Evolutionary conservation across 2,329 filamentous ascomycete species (phyloP).

Genomic region (Aspergillus pseudoterreus): DNA sequence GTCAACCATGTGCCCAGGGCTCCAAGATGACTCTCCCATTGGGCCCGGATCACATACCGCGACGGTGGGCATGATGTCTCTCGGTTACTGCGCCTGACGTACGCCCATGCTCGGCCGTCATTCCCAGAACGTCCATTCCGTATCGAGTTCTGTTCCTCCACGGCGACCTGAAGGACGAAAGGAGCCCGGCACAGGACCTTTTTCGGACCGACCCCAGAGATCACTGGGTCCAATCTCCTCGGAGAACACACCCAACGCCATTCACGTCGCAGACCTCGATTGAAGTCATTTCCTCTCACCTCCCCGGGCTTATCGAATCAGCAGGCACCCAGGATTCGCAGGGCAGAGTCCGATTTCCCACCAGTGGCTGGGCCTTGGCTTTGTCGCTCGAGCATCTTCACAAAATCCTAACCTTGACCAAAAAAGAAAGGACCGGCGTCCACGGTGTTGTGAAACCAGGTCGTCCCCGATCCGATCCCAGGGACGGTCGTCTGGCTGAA

Average conservation of each 20-base stretch:
- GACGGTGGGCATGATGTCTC: conserved; percentile 7
- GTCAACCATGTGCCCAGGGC: not conserved
- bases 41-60: conserved; percentile 11
- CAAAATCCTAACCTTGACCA: conserved; percentile 1
- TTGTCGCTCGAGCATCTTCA: not conserved
- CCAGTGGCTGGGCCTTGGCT: conserved; percentile 8
- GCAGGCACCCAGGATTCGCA: conserved; percentile 7
- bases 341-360: conserved; percentile 10
- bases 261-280: conserved; percentile 4
- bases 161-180: not conserved
- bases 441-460: conserved; percentile 4
- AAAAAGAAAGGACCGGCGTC: not conserved
- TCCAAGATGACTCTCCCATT: conserved; percentile 2
- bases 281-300: not conserved
- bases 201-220: conserved; percentile 3
- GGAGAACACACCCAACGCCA: conserved; percentile 3
- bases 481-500: conserved; percentile 10
- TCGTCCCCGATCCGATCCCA: conserved; percentile 3
- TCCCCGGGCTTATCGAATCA: not conserved
- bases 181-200: not conserved
- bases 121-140: conserved; percentile 15
- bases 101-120: conserved; percentile 12
- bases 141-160: conserved; percentile 5
- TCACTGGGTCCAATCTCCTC: conserved; percentile 9
- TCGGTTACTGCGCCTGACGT: conserved; percentile 15